Base-by-base conservation (phyloP, 2,329 filamentous ascomycete species). In the Teratosphaeriaceae sp. region DNA sequence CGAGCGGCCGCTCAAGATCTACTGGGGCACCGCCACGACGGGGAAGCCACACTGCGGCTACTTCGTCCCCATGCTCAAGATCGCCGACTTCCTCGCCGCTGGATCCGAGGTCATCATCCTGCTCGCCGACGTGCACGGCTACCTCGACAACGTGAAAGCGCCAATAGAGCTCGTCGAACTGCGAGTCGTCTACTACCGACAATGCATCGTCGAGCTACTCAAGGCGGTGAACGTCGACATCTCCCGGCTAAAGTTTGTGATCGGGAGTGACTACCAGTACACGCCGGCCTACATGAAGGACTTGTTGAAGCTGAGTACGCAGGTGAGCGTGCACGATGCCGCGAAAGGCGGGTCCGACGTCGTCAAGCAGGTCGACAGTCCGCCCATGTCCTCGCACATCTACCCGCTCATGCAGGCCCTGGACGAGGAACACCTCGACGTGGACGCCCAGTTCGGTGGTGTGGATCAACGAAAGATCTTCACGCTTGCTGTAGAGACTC, bases 271-370 rank as follows among this genome's bases (percentile, higher is more conserved):
- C 34, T 57, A 60, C 52, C 53, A 61, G 40, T 59, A 59, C n/a
- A 68, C 65, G 16, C 57, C 69, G 15, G 65, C 73, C 31, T 97
- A 96, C 69, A 79, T 82, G 47, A 92, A 95, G 85, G 90, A 97
- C 62, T 68, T 94, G 24, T 90, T 89, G 69, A 80, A 84, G 60
- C 64, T 97, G 51, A 77, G 75, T 35, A 78, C 78, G 3, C 66
- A 86, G 41, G 78, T 84, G 4, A 82, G 82, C 12, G 80, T 88
- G 66, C 80, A 89, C 60, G 82, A 92, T 59, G 87, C 88, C 13
- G 87, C 88, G 67, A 92, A 88, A 67, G 89, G 90, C 0, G 90
- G 90, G 29, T 85, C 88, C 1, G 92, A 97, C 66, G 80, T 97
- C 6, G 90, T 98, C 52, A 97, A 97, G 74, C 88, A 97, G 70